phyloP scores from a whole-genome alignment of 2,329 filamentous ascomycete species.

The Colletotrichum lupini region DNA sequence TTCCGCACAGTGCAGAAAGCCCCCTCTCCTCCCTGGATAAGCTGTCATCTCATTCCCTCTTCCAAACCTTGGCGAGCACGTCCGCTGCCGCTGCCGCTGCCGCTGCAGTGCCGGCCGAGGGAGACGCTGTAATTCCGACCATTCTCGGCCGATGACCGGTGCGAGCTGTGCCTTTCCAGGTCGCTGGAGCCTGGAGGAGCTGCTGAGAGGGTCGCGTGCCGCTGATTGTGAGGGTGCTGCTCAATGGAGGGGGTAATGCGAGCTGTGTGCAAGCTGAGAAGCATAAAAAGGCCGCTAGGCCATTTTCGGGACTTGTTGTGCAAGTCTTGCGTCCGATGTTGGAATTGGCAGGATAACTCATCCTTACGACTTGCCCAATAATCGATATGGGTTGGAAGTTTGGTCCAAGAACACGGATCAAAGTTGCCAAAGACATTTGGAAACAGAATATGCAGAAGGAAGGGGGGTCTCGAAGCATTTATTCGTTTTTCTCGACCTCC shows the following conservation, averaged over 20 bases:
- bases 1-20: neutral
- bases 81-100: neutral
- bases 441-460: neutral
- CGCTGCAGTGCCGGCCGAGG: neutral
- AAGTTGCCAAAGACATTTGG: neutral
- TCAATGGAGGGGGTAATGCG: neutral
- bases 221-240: neutral
- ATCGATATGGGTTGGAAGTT: neutral
- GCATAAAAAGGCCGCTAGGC: neutral
- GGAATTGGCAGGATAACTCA: neutral
- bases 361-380: neutral
- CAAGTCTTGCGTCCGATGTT: constrained; percentile 5
- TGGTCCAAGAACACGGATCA: neutral
- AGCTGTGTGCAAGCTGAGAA: neutral
- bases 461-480: neutral
- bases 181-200: neutral
- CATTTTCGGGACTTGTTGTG: neutral
- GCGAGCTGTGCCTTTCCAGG: neutral
- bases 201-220: neutral
- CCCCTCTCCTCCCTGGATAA: neutral
- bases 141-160: neutral
- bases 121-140: neutral
- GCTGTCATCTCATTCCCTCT: neutral
- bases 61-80: neutral
- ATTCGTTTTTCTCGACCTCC: neutral